These are phyloP conservation scores for Quaeritorhiza haematococci DNA, from an alignment of 371 early-diverging fungal species.

Conservation along the genomic window DNA sequence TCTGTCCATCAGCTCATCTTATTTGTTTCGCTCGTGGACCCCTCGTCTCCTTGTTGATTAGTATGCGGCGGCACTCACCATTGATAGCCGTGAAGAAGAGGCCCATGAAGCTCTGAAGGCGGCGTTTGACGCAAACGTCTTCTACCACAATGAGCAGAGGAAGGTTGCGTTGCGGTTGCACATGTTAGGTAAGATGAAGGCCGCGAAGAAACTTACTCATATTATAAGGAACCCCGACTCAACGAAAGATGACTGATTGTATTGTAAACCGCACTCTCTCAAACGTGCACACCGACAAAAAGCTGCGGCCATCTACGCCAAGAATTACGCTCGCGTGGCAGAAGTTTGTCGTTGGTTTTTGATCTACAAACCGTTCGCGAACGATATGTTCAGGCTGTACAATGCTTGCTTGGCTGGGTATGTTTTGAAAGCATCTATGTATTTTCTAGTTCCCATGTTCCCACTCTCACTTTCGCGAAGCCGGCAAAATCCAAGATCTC, in stretches of 20 bases:
- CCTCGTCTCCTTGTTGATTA: conserved; percentile 14
- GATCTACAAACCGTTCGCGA: conserved; percentile 29
- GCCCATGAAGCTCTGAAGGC: conserved; percentile 57
- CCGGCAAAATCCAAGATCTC: no score
- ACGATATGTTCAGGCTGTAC: conserved; percentile 57
- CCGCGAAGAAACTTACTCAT: background rate
- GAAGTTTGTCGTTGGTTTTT: conserved; percentile 50
- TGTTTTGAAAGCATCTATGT: no score
- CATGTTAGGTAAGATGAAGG: conserved; percentile 51
- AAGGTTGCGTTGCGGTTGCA: conserved; percentile 50
- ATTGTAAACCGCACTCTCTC: background rate
- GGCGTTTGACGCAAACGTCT: conserved; percentile 61
- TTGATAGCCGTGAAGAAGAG: conserved; percentile 52
- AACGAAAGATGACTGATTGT: background rate
- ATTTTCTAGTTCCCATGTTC: no score
- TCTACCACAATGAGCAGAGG: conserved; percentile 50
- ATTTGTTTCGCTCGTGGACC: background rate
- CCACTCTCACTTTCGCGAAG: no score
- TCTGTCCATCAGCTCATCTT: background rate
- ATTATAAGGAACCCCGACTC: background rate
- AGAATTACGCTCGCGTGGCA: conserved; percentile 31
- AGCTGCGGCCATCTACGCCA: conserved; percentile 49
- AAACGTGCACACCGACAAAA: background rate
- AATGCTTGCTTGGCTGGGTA: conserved; percentile 42
- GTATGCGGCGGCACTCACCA: conserved; percentile 59